Percentiles rank a stretch among this genome's conserved stretches.
These are phyloP conservation scores for Nakaseomyces nivariensis DNA, from an alignment of 1,139 yeast genomes.

Conservation along the genomic window DNA sequence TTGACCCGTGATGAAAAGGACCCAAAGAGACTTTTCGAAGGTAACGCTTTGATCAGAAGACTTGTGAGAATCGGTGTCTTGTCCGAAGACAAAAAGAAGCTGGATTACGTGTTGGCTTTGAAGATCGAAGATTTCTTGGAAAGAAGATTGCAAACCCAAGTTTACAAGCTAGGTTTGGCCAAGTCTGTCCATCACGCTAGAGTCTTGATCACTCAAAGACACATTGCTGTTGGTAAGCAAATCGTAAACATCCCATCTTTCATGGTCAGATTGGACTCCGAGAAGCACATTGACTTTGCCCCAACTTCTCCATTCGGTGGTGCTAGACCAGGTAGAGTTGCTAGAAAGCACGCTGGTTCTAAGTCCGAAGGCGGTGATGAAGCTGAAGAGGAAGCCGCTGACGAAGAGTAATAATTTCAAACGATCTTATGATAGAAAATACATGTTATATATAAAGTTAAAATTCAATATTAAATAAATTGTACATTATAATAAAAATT, in stretches of 20 bases:
- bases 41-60: slow-evolving; percentile 77
- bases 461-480: background rate
- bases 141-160: slow-evolving; percentile 99
- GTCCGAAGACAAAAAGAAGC: slow-evolving; percentile 98
- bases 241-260: slow-evolving; percentile 97
- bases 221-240: slow-evolving; percentile 99
- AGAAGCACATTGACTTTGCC: slow-evolving; percentile 99
- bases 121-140: slow-evolving; percentile 98
- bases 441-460: background rate
- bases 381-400: slow-evolving; percentile 33
- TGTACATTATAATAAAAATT: background rate
- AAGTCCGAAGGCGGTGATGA: slow-evolving; percentile 34
- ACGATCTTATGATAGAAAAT: background rate
- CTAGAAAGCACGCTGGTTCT: slow-evolving; percentile 89
- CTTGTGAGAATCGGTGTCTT: slow-evolving; percentile 74
- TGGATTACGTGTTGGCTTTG: slow-evolving; percentile 97
- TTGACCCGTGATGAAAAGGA: slow-evolving; percentile 99
- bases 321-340: slow-evolving; percentile 99
- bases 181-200: slow-evolving; percentile 99
- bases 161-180: slow-evolving; percentile 99
- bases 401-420: slow-evolving; percentile 38
- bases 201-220: slow-evolving; percentile 97
- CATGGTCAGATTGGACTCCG: slow-evolving; percentile 99
- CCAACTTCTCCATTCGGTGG: slow-evolving; percentile 99
- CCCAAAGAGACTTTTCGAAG: slow-evolving; percentile 99